A percentile compares a stretch with the other conserved stretches of the same genome.
Conservation (phyloP, 805 yeast species). For the Myxozyma neotropica region DNA sequence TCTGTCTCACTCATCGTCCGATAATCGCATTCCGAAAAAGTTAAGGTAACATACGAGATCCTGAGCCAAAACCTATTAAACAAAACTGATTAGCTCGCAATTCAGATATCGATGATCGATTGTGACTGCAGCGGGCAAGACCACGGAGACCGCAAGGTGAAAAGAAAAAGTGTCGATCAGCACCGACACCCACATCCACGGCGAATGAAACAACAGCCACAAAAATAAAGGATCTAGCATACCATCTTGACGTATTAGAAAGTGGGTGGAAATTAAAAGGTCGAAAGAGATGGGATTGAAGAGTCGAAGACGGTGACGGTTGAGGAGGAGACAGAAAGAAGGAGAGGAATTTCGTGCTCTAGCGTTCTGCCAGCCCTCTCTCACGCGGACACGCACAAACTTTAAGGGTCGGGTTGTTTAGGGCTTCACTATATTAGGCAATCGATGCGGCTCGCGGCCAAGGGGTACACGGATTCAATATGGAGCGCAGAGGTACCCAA, state of each 20-base stretch:
- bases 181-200: neutral
- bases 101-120: too few species aligned
- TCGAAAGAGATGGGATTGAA: slow-evolving; percentile 5
- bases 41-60: slow-evolving; percentile 34
- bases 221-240: neutral
- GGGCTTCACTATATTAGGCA: neutral
- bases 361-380: neutral
- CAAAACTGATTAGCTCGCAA: slow-evolving; percentile 9
- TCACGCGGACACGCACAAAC: neutral
- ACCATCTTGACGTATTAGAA: slow-evolving; percentile 26
- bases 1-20: neutral
- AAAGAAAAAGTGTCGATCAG: too few species aligned
- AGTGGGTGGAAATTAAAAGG: neutral
- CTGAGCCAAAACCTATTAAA: slow-evolving; percentile 38
- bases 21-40: neutral
- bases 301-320: neutral
- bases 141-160: too few species aligned
- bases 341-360: neutral
- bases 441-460: too few species aligned
- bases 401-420: neutral
- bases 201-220: neutral
- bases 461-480: neutral
- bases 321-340: slow-evolving; percentile 1
- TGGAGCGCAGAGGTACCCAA: neutral
- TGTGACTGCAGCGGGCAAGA: too few species aligned